Evolutionary conservation across 176 grass and related monocot genomes (phyloP).

Genomic region (Oryza punctata): DNA sequence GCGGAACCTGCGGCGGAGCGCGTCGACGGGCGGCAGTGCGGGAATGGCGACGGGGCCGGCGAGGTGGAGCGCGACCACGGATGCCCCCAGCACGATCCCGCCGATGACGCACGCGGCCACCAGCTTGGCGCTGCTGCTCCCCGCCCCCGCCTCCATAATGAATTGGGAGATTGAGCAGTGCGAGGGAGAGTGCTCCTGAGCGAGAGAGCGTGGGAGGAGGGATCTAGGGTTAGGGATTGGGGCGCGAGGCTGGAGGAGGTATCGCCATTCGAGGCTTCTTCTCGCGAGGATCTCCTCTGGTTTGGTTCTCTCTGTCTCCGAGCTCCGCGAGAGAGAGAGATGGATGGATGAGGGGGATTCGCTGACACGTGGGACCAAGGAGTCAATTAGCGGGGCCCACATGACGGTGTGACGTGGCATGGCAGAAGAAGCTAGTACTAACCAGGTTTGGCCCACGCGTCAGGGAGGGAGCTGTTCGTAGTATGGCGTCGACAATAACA

Average conservation of each 20-base stretch:
- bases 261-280: conserved; percentile 39
- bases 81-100: conserved; percentile 67
- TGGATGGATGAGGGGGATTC: no score
- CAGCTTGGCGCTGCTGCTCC: conserved; percentile 39
- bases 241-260: neutral
- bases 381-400: neutral
- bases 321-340: neutral
- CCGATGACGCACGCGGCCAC: conserved; percentile 63
- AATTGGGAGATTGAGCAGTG: neutral
- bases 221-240: conserved; percentile 37
- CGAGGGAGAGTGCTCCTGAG: neutral
- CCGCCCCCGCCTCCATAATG: conserved; percentile 30
- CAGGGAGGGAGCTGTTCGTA: neutral
- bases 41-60: conserved; percentile 21
- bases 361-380: neutral
- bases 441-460: neutral
- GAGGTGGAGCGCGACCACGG: conserved; percentile 53
- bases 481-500: neutral
- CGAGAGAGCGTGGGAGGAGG: neutral
- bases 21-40: conserved; percentile 7
- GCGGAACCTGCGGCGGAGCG: conserved; percentile 27
- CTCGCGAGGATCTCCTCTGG: no score
- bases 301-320: neutral
- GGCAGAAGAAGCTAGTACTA: neutral
- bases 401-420: neutral